Evolutionary conservation across 2,329 filamentous ascomycete species (phyloP), one percentile per base, ranked within the genome.

Genomic region (Rhynchosporium graminicola): DNA sequence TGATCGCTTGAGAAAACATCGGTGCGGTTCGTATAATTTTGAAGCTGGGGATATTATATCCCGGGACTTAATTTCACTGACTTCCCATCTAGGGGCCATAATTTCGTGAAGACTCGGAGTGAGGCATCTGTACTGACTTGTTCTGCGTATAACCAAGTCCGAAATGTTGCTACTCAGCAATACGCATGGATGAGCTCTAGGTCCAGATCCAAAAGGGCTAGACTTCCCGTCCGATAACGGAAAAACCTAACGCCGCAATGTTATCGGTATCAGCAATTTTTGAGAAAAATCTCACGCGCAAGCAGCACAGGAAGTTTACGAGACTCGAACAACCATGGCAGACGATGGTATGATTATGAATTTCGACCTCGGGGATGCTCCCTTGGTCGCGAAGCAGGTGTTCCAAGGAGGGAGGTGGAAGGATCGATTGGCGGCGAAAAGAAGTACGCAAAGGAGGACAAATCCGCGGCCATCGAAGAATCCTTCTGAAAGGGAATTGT

Each of bases 331-430:
- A 70, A 63, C 46, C 57, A 97, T 98, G 93, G 91, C 91, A 57
- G 93, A 98, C 80, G 91, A 96, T 87, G 92, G 92, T 69, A 90
- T 99, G 86, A 84, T 97, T 62, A 81, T 98, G 74, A 98, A 98
- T 72, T 97, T 98, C 75, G 87, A 92, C 70, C 80, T 97, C 62
- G 83, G 85, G 33, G 87, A 91, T 64, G 83, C 80, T 20, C 83
- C 89, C 12, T 75, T 91, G 59, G 82, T 87, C 64, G 79, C 83
- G 59, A 86, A 82, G 69, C 77, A 80, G 3, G 83, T 79, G 60
- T 91, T 96, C 76, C 95, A 90, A 74, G 95, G 95, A 69, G 95
- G 95, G n/a, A 85, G 86, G 70, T 99, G 95, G 95, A 89, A 90
- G 73, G 93, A 97, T 74, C 85, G 95, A 65, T 83, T 94, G 64